A percentile compares a stretch with the other conserved stretches of the same genome.
Conservation (phyloP, 2,329 filamentous ascomycete species). For the Ophiosphaerella herpotricha region DNA sequence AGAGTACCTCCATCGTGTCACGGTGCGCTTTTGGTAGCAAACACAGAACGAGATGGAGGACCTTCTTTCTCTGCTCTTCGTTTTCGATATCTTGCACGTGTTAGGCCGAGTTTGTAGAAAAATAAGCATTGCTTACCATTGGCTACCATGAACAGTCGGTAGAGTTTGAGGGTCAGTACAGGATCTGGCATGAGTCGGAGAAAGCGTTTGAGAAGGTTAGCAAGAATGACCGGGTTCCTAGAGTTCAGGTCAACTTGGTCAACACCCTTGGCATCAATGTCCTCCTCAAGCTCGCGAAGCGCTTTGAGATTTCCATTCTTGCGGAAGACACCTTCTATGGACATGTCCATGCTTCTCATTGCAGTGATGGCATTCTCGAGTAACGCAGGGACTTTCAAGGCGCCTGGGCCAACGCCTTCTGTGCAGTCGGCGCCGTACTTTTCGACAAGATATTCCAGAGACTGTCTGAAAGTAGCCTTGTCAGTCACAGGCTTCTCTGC, state of each 20-base stretch:
- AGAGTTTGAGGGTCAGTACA: slow-evolving; percentile 91
- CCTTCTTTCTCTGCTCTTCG: slow-evolving; percentile 77
- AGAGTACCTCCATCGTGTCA: slow-evolving; percentile 92
- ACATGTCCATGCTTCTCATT: slow-evolving; percentile 99
- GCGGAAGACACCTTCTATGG: slow-evolving; percentile 95
- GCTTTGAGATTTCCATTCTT: slow-evolving; percentile 99
- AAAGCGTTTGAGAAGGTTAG: slow-evolving; percentile 93
- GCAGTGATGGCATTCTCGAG: slow-evolving; percentile 93
- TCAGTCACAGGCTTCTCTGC: slow-evolving; percentile 44
- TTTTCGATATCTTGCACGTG: slow-evolving; percentile 69
- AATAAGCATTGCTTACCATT: slow-evolving; percentile 62
- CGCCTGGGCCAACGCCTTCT: slow-evolving; percentile 90
- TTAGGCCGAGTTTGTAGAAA: slow-evolving; percentile 14
- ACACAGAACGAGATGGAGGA: slow-evolving; percentile 90
- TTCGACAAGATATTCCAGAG: slow-evolving; percentile 85
- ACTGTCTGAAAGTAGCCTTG: slow-evolving; percentile 90
- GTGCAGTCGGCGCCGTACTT: slow-evolving; percentile 97
- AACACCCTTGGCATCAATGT: slow-evolving; percentile 83
- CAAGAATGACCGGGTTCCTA: slow-evolving; percentile 90
- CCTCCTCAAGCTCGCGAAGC: slow-evolving; percentile 80
- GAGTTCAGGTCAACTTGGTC: slow-evolving; percentile 84
- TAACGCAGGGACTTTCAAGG: slow-evolving; percentile 86
- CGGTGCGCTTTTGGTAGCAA: slow-evolving; percentile 89
- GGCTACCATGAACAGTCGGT: slow-evolving; percentile 85
- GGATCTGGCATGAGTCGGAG: slow-evolving; percentile 93